These are phyloP conservation scores for Citrus trifoliata DNA, from an alignment of 345 rosid genomes.

Conservation along the genomic window DNA sequence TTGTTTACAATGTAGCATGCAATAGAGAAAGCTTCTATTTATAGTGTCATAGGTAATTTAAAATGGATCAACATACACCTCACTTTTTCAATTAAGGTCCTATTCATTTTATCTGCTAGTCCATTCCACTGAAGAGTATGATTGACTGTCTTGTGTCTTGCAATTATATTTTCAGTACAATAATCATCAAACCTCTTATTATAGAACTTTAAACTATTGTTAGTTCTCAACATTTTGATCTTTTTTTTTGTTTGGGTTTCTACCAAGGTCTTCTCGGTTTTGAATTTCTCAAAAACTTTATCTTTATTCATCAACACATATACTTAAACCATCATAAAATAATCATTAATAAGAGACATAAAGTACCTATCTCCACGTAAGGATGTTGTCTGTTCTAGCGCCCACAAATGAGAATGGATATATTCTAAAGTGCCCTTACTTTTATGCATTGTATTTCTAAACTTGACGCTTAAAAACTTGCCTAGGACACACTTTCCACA, in stretches of 20 bases:
- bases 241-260: not conserved
- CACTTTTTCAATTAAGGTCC: not conserved
- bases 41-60: not conserved
- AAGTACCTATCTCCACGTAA: not conserved
- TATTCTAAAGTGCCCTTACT: not conserved
- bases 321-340: not conserved
- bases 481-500: not conserved
- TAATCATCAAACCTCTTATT: not conserved
- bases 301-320: not conserved
- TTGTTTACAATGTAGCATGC: not conserved
- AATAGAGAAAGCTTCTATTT: not conserved
- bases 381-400: not conserved
- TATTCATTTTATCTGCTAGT: not conserved
- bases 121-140: not conserved
- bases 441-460: accelerated
- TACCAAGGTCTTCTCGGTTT: accelerated
- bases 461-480: not conserved
- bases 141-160: not conserved
- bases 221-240: not conserved
- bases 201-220: not conserved
- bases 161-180: not conserved
- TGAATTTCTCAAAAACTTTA: not conserved
- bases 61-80: not conserved
- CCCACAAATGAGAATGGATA: slow-evolving; percentile 5
- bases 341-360: not conserved